Evolutionary conservation across 805 yeast genomes (phyloP).

Genomic region (Candida morakotiae): DNA sequence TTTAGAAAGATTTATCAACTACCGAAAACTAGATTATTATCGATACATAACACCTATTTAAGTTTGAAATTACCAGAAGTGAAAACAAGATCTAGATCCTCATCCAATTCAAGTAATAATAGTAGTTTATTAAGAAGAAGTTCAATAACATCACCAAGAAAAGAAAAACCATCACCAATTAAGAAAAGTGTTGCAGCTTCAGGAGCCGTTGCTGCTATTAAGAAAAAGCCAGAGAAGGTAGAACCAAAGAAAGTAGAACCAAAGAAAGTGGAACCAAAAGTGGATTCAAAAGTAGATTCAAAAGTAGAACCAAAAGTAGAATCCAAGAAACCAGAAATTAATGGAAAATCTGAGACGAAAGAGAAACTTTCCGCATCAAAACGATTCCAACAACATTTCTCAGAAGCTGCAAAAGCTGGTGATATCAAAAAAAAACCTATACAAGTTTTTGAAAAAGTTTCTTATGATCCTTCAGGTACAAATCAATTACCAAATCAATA

Average conservation of each 20-base stretch:
- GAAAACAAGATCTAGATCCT: slow-evolving; percentile 18
- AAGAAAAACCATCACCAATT: slow-evolving; percentile 6
- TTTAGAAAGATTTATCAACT: slow-evolving; percentile 34
- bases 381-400: slow-evolving; percentile 34
- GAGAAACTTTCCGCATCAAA: slow-evolving; percentile 32
- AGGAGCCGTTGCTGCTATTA: slow-evolving; percentile 11
- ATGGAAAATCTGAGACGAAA: not conserved
- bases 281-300: not conserved
- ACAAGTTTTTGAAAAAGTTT: slow-evolving; percentile 31
- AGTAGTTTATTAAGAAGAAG: slow-evolving; percentile 13
- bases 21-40: slow-evolving; percentile 20
- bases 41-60: slow-evolving; percentile 8
- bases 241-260: not conserved
- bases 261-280: not conserved
- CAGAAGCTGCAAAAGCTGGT: slow-evolving; percentile 36
- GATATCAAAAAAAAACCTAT: slow-evolving; percentile 33
- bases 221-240: not conserved
- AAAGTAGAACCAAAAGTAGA: slow-evolving; percentile 7
- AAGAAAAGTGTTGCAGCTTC: slow-evolving; percentile 1
- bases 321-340: slow-evolving; percentile 14
- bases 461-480: slow-evolving; percentile 38
- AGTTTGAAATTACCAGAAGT: slow-evolving; percentile 3
- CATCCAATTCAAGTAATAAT: slow-evolving; percentile 15
- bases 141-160: slow-evolving; percentile 16
- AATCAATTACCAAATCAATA: slow-evolving; percentile 15